phyloP scores from a whole-genome alignment of 2,329 filamentous ascomycete genomes.

The Westerdykella sp. region DNA sequence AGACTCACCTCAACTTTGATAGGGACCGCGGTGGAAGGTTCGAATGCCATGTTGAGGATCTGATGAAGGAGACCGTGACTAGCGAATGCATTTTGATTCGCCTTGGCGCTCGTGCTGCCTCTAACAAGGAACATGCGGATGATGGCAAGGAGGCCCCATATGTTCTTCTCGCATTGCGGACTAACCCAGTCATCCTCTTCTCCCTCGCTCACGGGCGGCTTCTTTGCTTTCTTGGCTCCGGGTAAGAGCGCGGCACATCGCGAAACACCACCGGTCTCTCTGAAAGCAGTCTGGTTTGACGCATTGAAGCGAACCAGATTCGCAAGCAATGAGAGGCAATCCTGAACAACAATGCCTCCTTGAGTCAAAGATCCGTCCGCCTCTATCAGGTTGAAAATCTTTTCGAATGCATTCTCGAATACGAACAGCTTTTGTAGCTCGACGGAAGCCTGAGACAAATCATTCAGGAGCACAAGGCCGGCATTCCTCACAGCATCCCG shows the following conservation, averaged over 20 bases:
- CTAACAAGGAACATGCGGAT: constrained; percentile 76
- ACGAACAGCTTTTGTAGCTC: constrained; percentile 94
- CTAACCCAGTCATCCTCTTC: constrained; percentile 69
- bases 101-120: constrained; percentile 71
- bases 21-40: constrained; percentile 60
- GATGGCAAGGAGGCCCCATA: constrained; percentile 83
- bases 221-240: constrained; percentile 52
- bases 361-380: constrained; percentile 74
- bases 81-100: constrained; percentile 83
- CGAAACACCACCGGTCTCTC: constrained; percentile 77
- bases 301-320: constrained; percentile 82
- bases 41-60: constrained; percentile 77
- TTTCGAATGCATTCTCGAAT: constrained; percentile 89
- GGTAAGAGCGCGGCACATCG: constrained; percentile 64
- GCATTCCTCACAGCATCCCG: constrained; percentile 86
- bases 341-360: constrained; percentile 82
- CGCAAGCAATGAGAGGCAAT: constrained; percentile 83
- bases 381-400: constrained; percentile 74
- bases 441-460: constrained; percentile 75
- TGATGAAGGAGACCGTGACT: constrained; percentile 73
- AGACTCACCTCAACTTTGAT: constrained; percentile 72
- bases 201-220: constrained; percentile 47
- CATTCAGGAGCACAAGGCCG: constrained; percentile 77
- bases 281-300: constrained; percentile 89
- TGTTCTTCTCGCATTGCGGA: constrained; percentile 76